These are phyloP conservation scores for Paspalum vaginatum DNA, from an alignment of 176 grass and related monocot genomes.

Conservation along the genomic window DNA sequence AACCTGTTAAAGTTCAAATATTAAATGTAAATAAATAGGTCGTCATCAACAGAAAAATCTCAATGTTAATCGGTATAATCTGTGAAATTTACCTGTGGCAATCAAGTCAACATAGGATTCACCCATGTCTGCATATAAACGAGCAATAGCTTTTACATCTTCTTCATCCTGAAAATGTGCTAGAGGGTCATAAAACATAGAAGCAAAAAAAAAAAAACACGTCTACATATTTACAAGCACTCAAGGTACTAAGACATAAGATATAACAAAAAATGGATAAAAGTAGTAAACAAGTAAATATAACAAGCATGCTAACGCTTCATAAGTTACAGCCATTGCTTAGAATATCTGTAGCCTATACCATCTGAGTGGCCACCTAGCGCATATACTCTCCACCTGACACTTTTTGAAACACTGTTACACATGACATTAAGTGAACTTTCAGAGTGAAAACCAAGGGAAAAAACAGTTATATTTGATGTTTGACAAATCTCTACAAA, in stretches of 20 bases:
- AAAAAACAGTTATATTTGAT: too few relatives aligned
- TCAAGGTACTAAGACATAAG: neutral
- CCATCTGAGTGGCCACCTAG: neutral
- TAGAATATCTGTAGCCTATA: neutral
- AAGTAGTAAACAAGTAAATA: conserved; percentile 19
- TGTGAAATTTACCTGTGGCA: conserved; percentile 69
- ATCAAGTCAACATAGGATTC: conserved; percentile 99
- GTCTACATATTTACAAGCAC: neutral
- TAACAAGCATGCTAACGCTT: neutral
- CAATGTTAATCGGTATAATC: conserved; percentile 36
- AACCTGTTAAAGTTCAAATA: conserved; percentile 68
- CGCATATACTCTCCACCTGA: neutral
- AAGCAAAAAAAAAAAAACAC: neutral
- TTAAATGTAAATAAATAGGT: conserved; percentile 11
- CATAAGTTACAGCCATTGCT: neutral
- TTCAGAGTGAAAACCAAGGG: neutral
- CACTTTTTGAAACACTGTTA: neutral
- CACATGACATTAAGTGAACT: neutral
- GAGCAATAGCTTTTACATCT: conserved; percentile 97
- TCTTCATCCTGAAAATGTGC: conserved; percentile 83
- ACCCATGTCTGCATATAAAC: conserved; percentile 97
- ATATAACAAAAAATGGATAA: conserved; percentile 12
- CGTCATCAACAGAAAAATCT: neutral
- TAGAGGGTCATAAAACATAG: conserved; percentile 18
- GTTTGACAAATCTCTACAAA: too few relatives aligned